Evolutionary conservation across 345 rosid genomes (phyloP).

Genomic region (Cardamine resedifolia): DNA sequence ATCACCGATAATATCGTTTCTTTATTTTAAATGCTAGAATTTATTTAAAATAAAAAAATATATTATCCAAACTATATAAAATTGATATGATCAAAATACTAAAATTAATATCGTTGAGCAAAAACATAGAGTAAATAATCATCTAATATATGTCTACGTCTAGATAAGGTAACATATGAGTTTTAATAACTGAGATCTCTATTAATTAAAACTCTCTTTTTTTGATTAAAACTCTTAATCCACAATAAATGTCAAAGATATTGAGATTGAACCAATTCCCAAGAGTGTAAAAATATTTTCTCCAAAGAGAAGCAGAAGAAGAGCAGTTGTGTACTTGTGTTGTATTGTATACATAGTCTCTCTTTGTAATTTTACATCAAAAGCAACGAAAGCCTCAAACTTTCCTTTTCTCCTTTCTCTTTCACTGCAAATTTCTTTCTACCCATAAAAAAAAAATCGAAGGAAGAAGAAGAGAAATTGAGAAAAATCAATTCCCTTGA

Average conservation of each 20-base stretch:
- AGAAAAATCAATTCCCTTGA: constrained; percentile 27
- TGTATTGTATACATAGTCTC: not conserved
- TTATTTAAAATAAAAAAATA: not conserved
- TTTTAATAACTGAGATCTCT: not conserved
- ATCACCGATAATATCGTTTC: not conserved
- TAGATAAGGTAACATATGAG: constrained; percentile 28
- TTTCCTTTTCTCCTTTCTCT: constrained; percentile 40
- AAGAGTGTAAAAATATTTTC: not conserved
- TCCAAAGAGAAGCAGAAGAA: not conserved
- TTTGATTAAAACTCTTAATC: constrained; percentile 16
- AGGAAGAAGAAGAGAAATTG: constrained; percentile 3
- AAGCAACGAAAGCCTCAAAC: constrained; percentile 38
- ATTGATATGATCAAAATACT: not conserved
- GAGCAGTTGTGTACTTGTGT: constrained; percentile 22
- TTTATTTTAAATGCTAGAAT: not conserved
- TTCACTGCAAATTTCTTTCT: constrained; percentile 19
- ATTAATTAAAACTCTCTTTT: not conserved
- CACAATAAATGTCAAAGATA: constrained; percentile 16
- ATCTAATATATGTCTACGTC: not conserved
- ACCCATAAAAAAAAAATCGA: constrained; percentile 13
- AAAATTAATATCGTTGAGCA: not conserved
- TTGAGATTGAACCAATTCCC: constrained; percentile 15
- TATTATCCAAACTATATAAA: not conserved
- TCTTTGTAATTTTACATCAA: constrained; percentile 29
- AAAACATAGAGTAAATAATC: not conserved